Evolutionary conservation across 2,329 filamentous ascomycete species (phyloP), one percentile per base, ranked within the genome.

Genomic region (Monilinia vaccinii-corymbosi): DNA sequence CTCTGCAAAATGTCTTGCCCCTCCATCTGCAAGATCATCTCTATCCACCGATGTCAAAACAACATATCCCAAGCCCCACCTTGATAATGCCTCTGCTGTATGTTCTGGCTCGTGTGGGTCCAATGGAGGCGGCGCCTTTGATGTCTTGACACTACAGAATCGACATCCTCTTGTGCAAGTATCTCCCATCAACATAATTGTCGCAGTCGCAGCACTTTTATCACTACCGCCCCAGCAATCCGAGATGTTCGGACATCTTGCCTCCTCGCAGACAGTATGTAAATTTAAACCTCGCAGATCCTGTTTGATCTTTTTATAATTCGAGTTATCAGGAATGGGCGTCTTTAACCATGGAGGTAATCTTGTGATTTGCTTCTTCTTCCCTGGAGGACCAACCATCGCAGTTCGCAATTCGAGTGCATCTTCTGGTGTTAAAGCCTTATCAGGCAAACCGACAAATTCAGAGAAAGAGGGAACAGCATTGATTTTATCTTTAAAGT

Each of bases 171-270:
- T 83, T 21, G 94, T 99, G 75, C 94, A 99, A 10, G 93, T 97
- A 74, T 99, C 94, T 65, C 94, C 94, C 92, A 97, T 97, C 51
- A 99, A 78, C 94, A 99, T 99, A 75, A 99, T 97, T 13, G 94
- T 99, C 2, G 94, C 94, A 36, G 94, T 99, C 5, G 94, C 94
- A 31, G 91, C 87, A 66, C 85, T 87, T 78, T 96, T 96, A 73
- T 88, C 84, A 71, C 81, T 85, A 38, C 94, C 94, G 63, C 94
- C 94, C 94, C 94, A 99, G 78, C 94, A 99, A 73, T 97, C 93
- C 64, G 88, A 91, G 63, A 99, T 96, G 75, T 99, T 99, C 63
- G 94, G 94, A 75, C 94, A 99, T 66, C 91, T 85, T 1, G 94
- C 94, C 77, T 99, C 94, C 76, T 99, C 94, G 75, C 94, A 99